Evolutionary conservation across 768 basidiomycete species (phyloP).

Genomic region (Mycena crocata): DNA sequence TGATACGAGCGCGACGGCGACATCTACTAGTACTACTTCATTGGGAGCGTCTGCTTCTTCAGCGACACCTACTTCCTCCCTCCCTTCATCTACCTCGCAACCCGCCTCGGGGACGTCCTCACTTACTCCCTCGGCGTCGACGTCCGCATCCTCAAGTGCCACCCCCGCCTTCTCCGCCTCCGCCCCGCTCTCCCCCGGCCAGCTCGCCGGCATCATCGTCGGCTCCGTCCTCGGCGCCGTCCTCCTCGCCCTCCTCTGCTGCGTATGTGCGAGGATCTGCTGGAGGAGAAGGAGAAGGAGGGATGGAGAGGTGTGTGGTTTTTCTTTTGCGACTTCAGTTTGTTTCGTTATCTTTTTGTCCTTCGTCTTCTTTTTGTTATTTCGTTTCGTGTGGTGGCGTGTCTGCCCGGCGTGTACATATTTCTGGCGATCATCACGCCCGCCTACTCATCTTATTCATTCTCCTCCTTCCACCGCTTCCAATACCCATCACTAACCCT

Average conservation of each 20-base stretch:
- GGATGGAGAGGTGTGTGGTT: slow-evolving; percentile 5
- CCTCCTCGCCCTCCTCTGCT: slow-evolving; percentile 61
- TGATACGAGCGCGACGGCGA: too few species aligned
- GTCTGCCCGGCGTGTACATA: too few species aligned
- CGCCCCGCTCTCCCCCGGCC: slow-evolving; percentile 49
- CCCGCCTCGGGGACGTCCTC: slow-evolving; percentile 44
- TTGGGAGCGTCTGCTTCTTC: slow-evolving; percentile 34
- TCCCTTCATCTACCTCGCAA: slow-evolving; percentile 38
- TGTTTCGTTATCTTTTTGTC: too few species aligned
- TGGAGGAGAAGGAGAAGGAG: too few species aligned
- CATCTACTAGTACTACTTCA: too few species aligned
- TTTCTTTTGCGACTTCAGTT: not conserved
- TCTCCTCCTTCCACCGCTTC: not conserved
- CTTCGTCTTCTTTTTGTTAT: too few species aligned
- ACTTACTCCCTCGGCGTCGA: slow-evolving; percentile 40
- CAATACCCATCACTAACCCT: not conserved
- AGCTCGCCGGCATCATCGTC: slow-evolving; percentile 68
- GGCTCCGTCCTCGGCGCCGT: slow-evolving; percentile 71
- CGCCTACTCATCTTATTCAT: not conserved
- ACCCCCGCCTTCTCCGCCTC: slow-evolving; percentile 27
- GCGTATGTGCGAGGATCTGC: too few species aligned
- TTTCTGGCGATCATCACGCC: not conserved
- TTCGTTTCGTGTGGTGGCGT: too few species aligned
- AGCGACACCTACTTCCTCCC: slow-evolving; percentile 39
- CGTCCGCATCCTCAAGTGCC: slow-evolving; percentile 41